Conservation (phyloP, 176 grass and related monocot species). For the Avena eriantha region DNA sequence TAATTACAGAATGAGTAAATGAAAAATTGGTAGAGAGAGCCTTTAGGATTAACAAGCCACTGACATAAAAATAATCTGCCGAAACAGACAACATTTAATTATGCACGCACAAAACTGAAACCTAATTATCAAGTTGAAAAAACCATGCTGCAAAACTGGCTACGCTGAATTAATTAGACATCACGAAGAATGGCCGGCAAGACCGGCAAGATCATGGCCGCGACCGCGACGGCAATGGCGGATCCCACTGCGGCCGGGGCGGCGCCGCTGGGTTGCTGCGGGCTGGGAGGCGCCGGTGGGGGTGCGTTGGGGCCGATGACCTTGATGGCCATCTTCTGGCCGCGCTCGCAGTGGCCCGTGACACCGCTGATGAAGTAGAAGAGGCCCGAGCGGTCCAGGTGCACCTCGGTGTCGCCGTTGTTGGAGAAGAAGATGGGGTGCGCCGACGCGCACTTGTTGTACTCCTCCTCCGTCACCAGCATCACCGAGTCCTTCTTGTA, state of each 20-base stretch:
- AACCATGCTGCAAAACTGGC: not conserved
- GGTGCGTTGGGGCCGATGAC: constrained; percentile 48
- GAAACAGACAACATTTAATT: not conserved
- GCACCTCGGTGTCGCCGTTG: constrained; percentile 62
- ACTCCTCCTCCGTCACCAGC: constrained; percentile 75
- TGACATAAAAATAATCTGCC: not conserved
- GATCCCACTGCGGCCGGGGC: not conserved
- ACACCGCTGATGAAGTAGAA: constrained; percentile 83
- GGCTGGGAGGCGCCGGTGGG: constrained; percentile 43
- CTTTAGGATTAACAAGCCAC: not conserved
- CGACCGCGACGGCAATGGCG: not conserved
- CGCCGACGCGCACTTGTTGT: constrained; percentile 60
- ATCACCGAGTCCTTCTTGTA: constrained; percentile 86
- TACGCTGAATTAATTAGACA: not conserved
- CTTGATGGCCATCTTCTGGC: constrained; percentile 82
- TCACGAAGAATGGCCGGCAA: constrained; percentile 1
- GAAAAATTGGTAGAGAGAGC: not conserved
- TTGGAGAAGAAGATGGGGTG: constrained; percentile 87
- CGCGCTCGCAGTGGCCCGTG: constrained; percentile 73
- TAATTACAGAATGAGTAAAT: not conserved
- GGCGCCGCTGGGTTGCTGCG: constrained; percentile 15
- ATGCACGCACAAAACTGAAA: not conserved
- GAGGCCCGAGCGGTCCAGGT: constrained; percentile 51
- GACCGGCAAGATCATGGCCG: constrained; percentile 6
- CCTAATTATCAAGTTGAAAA: not conserved